Percentiles rank a stretch among this genome's conserved stretches.
Evolutionary conservation across 2,329 filamentous ascomycete species (phyloP).

Genomic region (Immersiporthe knoxdaviesiana): DNA sequence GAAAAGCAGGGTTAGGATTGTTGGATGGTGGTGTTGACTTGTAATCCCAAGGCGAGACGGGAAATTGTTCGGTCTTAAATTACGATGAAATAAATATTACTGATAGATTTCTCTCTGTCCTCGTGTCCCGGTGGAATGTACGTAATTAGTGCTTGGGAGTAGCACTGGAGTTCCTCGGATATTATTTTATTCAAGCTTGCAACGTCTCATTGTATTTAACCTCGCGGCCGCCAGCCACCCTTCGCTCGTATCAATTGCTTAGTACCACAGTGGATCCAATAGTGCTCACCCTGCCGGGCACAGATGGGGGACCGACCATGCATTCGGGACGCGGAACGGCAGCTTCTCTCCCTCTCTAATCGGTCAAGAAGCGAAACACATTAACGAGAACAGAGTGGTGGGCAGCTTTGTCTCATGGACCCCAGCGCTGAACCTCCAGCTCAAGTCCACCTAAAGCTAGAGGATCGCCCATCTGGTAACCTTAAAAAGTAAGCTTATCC

Average conservation of each 20-base stretch:
- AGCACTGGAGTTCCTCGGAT: background rate
- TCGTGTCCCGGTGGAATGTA: background rate
- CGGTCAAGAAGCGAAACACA: background rate
- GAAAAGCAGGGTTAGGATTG: background rate
- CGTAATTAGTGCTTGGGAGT: background rate
- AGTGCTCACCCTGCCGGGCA: background rate
- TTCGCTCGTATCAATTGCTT: background rate
- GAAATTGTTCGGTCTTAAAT: no score
- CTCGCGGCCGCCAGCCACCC: background rate
- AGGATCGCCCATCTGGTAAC: background rate
- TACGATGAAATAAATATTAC: no score
- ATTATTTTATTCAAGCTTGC: background rate
- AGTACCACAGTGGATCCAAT: background rate
- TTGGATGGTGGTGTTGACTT: background rate
- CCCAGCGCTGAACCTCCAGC: background rate
- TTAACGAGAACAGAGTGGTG: background rate
- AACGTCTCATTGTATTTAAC: background rate
- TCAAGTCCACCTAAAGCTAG: background rate
- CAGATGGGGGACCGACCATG: background rate
- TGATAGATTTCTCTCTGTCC: background rate
- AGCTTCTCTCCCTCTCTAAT: background rate
- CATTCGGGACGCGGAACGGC: background rate
- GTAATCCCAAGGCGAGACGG: no score
- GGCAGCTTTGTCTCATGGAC: background rate
- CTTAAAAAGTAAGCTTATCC: conserved; percentile 2